Evolutionary conservation across 2,329 filamentous ascomycete species (phyloP), one percentile per base, ranked within the genome.

Genomic region (Cercospora beticola): DNA sequence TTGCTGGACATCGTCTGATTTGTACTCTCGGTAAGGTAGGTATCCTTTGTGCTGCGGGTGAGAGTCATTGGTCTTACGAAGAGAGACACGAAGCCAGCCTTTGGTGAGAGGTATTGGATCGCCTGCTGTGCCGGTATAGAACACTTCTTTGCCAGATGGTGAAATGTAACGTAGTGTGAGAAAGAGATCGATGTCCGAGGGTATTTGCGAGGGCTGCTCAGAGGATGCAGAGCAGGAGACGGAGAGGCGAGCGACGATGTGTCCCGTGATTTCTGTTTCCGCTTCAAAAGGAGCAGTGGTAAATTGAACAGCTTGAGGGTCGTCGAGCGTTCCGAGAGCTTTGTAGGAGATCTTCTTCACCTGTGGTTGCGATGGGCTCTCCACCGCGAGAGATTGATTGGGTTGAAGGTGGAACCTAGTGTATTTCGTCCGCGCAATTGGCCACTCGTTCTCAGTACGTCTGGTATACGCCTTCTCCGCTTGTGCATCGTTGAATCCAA

Each of bases 251-350:
- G 88, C 88, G 0, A 87, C 82, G 30, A 91, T 81, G 74, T 92
- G 88, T 0, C 90, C 90, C 0, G 90, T 92, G 64, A 92, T 86
- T 74, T 92, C 90, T 0, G 86, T 90, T 73, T 92, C 88, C 6
- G 81, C 69, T n/a, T 84, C 82, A 67, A 92, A 90, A 0, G 87
- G 80, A 0, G 81, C 66, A 0, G 86, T 89, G 0, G 80, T 82
- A 76, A 92, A 92, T 52, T 86, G 85, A 0, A 91, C 71, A 0
- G 84, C 67, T 62, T 89, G 81, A 16, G 76, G 74, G 0, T 84
- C 84, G 9, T 85, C 81, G 0, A 88, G 81, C 0, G 81, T 86
- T 0, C 89, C 88, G 0, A 90, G 81, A 0, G 88, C 88, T 64
- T 82, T 81, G 76, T 91, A 91, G 0, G 84, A 83, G 2, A 76